Evolutionary conservation across 441 rosid genomes (phyloP), one percentile per base, ranked within the genome.

Genomic region (Gossypium gossypioides): DNA sequence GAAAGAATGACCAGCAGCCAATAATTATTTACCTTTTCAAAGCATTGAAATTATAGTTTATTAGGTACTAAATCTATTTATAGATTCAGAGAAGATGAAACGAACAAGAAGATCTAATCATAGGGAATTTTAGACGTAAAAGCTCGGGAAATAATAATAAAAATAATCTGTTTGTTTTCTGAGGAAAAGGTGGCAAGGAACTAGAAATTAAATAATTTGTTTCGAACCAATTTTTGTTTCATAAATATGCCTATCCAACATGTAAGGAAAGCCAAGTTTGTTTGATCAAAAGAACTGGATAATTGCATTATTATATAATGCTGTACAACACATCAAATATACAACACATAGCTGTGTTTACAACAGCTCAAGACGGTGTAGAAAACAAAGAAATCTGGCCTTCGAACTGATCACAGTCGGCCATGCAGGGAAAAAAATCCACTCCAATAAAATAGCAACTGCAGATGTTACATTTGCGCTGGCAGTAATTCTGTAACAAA

Each of bases 401-500:
- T 42, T 42, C 7, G 19, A 63, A 48, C 9, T 13, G 52, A 25
- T 12, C 24, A 32, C 48, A 9, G 3, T 16, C 56, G 15, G 6
- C 42, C 42, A 37, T 0, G 62, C 5, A 24, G 19, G 7, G 24
- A 2, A 48, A 61, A 19, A 40, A 60, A 66, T 18, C 32, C 58
- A 24, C 68, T 57, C 52, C 60, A 32, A 44, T 58, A 42, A 6
- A 34, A 16, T 29, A 64, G 40, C 57, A n/a, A 13, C 37, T 3
- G 57, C 70, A 46, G 21, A 24, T 3, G 12, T 25, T 69, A 34
- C 13, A 19, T 65, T 12, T 24, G 55, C 29, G 69, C 72, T 15
- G 9, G 19, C 61, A 51, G 21, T 57, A 68, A 12, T 32, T 69
- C 79, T 77, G 82, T 79, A 74, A 76, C 55, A 73, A 80, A 72